Evolutionary conservation across 306 rosid species (phyloP).

Genomic region (Fagus crenata): DNA sequence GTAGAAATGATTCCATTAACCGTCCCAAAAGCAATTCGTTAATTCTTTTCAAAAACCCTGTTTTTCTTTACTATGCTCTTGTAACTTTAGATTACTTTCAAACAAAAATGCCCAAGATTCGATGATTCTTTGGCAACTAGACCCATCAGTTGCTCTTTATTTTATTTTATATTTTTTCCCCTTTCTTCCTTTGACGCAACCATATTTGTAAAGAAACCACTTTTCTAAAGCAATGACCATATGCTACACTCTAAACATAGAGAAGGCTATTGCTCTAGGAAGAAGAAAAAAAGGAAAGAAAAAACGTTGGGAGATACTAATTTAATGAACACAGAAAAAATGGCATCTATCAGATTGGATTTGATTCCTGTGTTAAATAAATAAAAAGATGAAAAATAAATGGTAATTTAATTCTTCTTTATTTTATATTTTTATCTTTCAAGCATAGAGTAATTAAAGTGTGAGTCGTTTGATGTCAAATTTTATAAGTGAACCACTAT

Average conservation of each 20-base stretch:
- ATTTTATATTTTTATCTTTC: no score
- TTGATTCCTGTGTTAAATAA: no score
- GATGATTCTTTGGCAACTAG: conserved; percentile 21
- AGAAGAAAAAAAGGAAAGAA: conserved; percentile 22
- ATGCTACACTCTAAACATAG: conserved; percentile 30
- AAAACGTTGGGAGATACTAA: no score
- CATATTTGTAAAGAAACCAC: conserved; percentile 4
- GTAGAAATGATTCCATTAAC: conserved; percentile 42
- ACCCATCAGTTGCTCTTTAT: no score
- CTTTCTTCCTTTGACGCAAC: no score
- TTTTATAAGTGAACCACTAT: conserved; percentile 23
- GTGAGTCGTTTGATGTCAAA: conserved; percentile 19
- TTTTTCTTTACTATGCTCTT: conserved; percentile 25
- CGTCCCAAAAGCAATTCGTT: conserved; percentile 67
- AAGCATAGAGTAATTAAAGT: not conserved
- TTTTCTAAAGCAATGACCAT: conserved; percentile 29
- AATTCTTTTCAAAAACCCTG: conserved; percentile 36
- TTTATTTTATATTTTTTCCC: no score
- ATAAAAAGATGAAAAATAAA: no score
- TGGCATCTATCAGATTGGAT: no score
- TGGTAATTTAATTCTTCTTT: no score
- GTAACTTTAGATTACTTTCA: conserved; percentile 48
- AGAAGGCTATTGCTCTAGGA: not conserved
- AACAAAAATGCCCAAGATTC: conserved; percentile 9
- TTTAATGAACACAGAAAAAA: no score